These are phyloP conservation scores for Lanmaoa rubissima DNA, from an alignment of 768 basidiomycete genomes.

Conservation along the genomic window DNA sequence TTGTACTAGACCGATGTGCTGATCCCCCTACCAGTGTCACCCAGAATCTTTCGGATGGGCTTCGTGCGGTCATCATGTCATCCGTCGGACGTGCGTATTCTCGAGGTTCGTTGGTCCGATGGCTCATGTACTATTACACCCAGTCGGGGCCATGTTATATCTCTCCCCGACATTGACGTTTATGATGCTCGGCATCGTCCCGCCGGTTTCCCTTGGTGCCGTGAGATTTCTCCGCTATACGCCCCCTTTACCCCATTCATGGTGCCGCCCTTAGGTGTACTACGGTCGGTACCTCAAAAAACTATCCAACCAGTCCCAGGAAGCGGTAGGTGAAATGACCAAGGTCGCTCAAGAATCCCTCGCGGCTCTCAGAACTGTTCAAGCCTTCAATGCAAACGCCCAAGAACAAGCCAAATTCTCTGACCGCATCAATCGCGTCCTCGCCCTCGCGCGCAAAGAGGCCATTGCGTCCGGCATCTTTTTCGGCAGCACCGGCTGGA, in stretches of 20 bases:
- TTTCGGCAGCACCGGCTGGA: conserved; percentile 89
- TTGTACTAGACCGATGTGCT: background rate
- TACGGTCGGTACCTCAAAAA: conserved; percentile 95
- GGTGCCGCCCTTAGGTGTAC: conserved; percentile 60
- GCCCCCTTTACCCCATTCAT: conserved; percentile 9
- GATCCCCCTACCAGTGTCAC: conserved; percentile 45
- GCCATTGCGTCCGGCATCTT: conserved; percentile 90
- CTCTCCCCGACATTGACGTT: conserved; percentile 84
- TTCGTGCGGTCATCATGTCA: conserved; percentile 86
- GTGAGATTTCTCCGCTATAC: conserved; percentile 39
- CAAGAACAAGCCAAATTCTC: conserved; percentile 80
- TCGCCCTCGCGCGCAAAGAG: conserved; percentile 79
- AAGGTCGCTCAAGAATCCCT: conserved; percentile 87
- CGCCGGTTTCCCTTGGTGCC: conserved; percentile 82
- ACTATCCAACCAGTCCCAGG: conserved; percentile 89
- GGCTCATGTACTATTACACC: background rate
- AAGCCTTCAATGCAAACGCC: conserved; percentile 82
- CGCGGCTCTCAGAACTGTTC: conserved; percentile 82
- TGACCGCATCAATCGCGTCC: conserved; percentile 59
- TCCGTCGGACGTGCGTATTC: conserved; percentile 79
- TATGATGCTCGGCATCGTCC: conserved; percentile 91
- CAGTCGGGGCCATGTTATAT: conserved; percentile 95
- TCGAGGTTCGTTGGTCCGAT: background rate
- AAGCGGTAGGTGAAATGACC: conserved; percentile 94
- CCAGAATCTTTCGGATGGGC: conserved; percentile 76